phyloP scores from a whole-genome alignment of 2,329 filamentous ascomycete species.

The Colletotrichum sp. region DNA sequence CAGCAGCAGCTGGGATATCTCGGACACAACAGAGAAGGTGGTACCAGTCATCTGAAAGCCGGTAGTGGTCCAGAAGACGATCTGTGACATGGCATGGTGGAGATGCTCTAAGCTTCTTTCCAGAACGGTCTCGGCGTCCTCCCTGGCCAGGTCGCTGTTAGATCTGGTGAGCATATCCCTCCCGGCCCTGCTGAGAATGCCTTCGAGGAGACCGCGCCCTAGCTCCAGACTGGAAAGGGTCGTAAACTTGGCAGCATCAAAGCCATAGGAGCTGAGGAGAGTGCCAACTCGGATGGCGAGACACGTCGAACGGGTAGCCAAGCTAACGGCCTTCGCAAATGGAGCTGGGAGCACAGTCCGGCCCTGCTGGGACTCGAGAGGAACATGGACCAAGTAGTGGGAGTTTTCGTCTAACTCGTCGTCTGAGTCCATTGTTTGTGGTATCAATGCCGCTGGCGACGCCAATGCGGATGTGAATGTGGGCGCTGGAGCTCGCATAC shows the following conservation, averaged over 20 bases:
- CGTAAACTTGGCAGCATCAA: constrained; percentile 59
- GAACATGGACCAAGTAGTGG: constrained; percentile 9
- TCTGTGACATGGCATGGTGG: constrained; percentile 61
- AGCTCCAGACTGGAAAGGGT: constrained; percentile 63
- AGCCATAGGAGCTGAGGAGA: constrained; percentile 54
- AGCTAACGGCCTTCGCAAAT: constrained; percentile 63
- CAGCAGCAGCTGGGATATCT: constrained; percentile 62
- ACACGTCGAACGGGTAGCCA: constrained; percentile 64
- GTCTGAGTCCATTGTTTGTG: constrained; percentile 15
- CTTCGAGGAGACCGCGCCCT: constrained; percentile 58
- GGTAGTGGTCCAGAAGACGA: constrained; percentile 66
- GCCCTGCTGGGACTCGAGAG: constrained; percentile 25
- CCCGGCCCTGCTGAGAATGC: constrained; percentile 57
- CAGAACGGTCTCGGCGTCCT: constrained; percentile 61
- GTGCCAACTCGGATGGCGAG: constrained; percentile 60
- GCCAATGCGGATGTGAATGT: not conserved
- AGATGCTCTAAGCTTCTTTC: constrained; percentile 61
- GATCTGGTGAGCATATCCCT: constrained; percentile 50
- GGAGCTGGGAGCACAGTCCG: constrained; percentile 61
- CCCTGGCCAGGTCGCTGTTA: constrained; percentile 49
- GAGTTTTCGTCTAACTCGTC: constrained; percentile 15
- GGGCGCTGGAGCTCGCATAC: constrained; percentile 2
- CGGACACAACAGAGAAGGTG: constrained; percentile 57
- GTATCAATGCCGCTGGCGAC: not conserved
- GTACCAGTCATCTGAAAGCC: constrained; percentile 64